Evolutionary conservation across 73 alveolate genomes (phyloP), one percentile per base, ranked within the genome.

Genomic region (Uronychia binucleata): DNA sequence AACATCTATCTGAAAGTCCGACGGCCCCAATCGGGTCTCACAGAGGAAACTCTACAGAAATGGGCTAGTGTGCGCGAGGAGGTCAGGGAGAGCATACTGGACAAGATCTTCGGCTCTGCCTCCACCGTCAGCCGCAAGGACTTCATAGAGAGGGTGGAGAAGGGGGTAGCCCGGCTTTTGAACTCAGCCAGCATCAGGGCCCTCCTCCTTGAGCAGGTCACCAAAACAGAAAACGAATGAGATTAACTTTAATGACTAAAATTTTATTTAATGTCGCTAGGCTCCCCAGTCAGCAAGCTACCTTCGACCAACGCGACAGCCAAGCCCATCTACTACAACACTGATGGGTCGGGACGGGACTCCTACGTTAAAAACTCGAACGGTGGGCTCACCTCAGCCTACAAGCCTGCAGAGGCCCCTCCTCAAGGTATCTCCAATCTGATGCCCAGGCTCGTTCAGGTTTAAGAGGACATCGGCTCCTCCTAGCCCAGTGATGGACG

Each of bases 311-410:
- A 11, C n/a, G 67, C 67, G n/a, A 88, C 86, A 57, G 85, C 93
- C 25, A 90, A 86, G 59, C 85, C 93, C 26, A 34, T 86, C 30
- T 83, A 79, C 33, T 90, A 86, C 77, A 75, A 33, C 30, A n/a
- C 91, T 25, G 86, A 90, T 74, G 95, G 93, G 0, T 26, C 95
- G 26, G 95, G 93, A 29, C 67, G 95, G 25, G 95, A 90, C 78
- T 79, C 92, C 35, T 90, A 90, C 82, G 85, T 90, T 35, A 57
- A 74, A 34, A 25, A 19, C 19, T 59, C 79, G 67, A 46, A 86
- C 60, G 93, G 95, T 26, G 95, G 95, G 19, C 59, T 90, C 67
- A 58, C 77, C 0, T 33, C 58, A 1, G 82, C 67, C 1, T 27
- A 26, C 34, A 0, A 81, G 31, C 74, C 90, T 5, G 46, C 32